Conservation (phyloP, 352 stramenopile genomes). For the Thraustotheca clavata region DNA sequence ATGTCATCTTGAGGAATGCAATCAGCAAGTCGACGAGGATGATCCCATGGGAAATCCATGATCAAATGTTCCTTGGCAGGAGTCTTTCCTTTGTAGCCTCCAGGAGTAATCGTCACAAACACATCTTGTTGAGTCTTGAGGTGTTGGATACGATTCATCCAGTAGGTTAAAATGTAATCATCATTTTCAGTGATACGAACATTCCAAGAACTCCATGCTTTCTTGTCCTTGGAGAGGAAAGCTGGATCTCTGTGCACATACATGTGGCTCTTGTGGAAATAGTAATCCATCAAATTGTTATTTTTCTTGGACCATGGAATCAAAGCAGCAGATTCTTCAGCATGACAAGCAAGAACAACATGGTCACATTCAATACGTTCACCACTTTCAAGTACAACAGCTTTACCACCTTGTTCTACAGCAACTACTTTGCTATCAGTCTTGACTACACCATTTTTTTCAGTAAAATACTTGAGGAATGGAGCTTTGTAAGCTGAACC, state of each 20-base stretch:
- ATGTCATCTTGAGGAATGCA: constrained; percentile 83
- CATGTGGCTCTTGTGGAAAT: constrained; percentile 85
- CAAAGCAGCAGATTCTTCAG: constrained; percentile 65
- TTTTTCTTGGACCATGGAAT: constrained; percentile 59
- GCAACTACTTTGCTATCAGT: constrained; percentile 58
- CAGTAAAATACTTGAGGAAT: constrained; percentile 81
- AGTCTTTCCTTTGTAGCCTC: constrained; percentile 58
- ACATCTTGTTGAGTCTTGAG: constrained; percentile 80
- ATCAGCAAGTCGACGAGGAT: constrained; percentile 71
- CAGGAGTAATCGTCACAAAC: constrained; percentile 78
- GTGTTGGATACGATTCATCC: constrained; percentile 85
- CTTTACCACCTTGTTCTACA: constrained; percentile 73
- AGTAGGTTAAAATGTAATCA: constrained; percentile 83
- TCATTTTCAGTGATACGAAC: constrained; percentile 78
- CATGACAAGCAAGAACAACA: constrained; percentile 75
- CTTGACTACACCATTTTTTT: constrained; percentile 67
- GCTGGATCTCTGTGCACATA: constrained; percentile 72
- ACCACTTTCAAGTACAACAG: constrained; percentile 53
- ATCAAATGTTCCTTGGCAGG: constrained; percentile 43
- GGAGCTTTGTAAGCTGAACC: constrained; percentile 75
- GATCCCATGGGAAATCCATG: constrained; percentile 77
- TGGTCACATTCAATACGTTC: constrained; percentile 79
- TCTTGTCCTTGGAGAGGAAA: constrained; percentile 66
- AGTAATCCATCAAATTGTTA: constrained; percentile 62
- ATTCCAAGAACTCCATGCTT: constrained; percentile 80